phyloP scores from a whole-genome alignment of 2,329 filamentous ascomycete species.

The Talaromyces sp. region DNA sequence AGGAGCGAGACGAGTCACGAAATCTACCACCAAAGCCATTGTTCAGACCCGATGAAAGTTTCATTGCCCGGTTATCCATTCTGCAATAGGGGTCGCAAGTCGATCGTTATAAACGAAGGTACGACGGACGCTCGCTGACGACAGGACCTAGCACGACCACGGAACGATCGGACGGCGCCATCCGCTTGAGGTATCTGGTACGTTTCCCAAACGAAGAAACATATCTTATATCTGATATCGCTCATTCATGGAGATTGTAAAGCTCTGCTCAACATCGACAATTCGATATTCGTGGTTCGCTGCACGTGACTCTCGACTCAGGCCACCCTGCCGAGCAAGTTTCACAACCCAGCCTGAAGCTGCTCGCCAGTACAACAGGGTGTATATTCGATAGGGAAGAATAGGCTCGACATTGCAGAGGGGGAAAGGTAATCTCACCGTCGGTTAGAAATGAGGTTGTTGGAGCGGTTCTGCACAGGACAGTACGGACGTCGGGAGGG shows the following conservation, averaged over 20 bases:
- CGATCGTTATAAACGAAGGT: neutral
- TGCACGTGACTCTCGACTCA: constrained; percentile 10
- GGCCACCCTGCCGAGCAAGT: constrained; percentile 14
- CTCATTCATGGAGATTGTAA: neutral
- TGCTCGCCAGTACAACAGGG: constrained; percentile 16
- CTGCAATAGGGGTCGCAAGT: neutral
- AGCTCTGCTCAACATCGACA: neutral
- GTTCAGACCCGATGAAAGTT: neutral
- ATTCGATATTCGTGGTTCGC: constrained; percentile 7
- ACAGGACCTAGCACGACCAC: neutral
- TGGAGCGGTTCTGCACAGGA: constrained; percentile 28
- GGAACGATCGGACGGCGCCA: neutral
- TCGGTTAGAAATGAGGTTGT: constrained; percentile 31
- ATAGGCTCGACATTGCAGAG: constrained; percentile 19
- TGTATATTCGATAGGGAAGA: neutral
- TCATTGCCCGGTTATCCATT: neutral
- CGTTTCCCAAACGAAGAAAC: too few relatives aligned
- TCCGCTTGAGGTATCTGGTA: neutral
- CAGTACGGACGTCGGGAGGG: constrained; percentile 35
- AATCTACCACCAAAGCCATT: constrained; percentile 1
- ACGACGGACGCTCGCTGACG: neutral
- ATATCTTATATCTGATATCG: neutral
- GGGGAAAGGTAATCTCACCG: constrained; percentile 23
- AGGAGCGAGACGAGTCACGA: neutral
- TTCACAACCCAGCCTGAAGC: constrained; percentile 33